Conservation (phyloP, 2,329 filamentous ascomycete genomes). For the Aspergillus puulaauensis region DNA sequence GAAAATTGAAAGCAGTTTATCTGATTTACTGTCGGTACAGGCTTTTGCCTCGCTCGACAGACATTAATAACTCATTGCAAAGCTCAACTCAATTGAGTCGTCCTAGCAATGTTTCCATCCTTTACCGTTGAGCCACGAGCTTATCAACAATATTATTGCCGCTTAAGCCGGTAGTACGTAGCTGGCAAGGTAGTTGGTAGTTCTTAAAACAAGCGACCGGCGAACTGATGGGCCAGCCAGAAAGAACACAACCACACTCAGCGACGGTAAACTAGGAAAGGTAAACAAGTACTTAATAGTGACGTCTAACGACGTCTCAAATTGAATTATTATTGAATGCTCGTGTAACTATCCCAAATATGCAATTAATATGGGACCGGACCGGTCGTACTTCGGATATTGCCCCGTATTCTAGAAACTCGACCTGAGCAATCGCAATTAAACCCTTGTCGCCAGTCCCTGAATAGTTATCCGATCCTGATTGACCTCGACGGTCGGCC, state of each 20-base stretch:
- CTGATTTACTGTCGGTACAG: too few relatives aligned
- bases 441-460: slow-evolving; percentile 5
- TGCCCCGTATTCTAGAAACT: slow-evolving; percentile 2
- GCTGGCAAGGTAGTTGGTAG: background rate
- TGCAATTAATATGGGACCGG: background rate
- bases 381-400: slow-evolving; percentile 2
- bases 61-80: too few relatives aligned
- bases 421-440: slow-evolving; percentile 3
- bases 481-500: slow-evolving; percentile 10
- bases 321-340: background rate
- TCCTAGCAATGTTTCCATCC: too few relatives aligned
- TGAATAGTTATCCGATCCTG: background rate
- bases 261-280: background rate
- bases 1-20: too few relatives aligned
- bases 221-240: background rate
- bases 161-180: too few relatives aligned
- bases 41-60: too few relatives aligned
- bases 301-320: background rate
- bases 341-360: background rate
- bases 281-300: background rate
- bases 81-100: too few relatives aligned
- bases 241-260: too few relatives aligned
- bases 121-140: too few relatives aligned
- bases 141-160: too few relatives aligned
- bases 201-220: background rate